Base-by-base conservation (phyloP, 352 stramenopile genomes). In the Globisporangium perplexum region DNA sequence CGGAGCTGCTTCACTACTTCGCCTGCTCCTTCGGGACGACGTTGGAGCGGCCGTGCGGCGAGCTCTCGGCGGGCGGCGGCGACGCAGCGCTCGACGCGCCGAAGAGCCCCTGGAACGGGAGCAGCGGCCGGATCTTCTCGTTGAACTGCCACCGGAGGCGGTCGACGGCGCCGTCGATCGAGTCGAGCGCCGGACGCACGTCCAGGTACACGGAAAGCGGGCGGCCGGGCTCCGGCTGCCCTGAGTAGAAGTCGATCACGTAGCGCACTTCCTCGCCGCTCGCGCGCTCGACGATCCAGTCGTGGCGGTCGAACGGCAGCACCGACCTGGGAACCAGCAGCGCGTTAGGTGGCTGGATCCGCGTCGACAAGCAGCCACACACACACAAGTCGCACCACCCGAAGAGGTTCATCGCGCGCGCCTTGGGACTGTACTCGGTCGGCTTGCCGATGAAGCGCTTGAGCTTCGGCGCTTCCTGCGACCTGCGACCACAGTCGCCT, bases 221-320 rank as follows among this genome's bases (percentile, higher is more conserved):
- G 26, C 74, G 78, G 8, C 82, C 74, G 12, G 81, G 77, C 60
- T 71, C 64, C 6, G 54, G 77, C 76, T 98, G 93, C 50, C 97
- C 94, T 30, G 97, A 90, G 72, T 99, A 99, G 68, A 99, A 99
- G 74, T 99, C 97, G 76, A 99, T 99, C 39, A 99, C 86, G 69
- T 99, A 99, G 31, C 96, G 88, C 49, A 98, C 87, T 63, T 97
- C 83, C 48, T 88, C 85, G 49, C 89, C 89, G 44, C 26, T 53
- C 18, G 86, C 77, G 50, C 94, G 78, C 47, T 98, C 81, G 17
- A 99, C 85, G 28, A 98, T 89, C 97, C 97, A 99, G 78, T 99
- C 97, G 72, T 99, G 97, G 33, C 97, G 84, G 72, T 99, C 96
- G 66, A 98, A 99, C 7, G 97, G 97, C 57, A 74, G 87, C 77